Evolutionary conservation across 2,329 filamentous ascomycete genomes (phyloP).

Genomic region (Neopestalotiopsis clavispora): DNA sequence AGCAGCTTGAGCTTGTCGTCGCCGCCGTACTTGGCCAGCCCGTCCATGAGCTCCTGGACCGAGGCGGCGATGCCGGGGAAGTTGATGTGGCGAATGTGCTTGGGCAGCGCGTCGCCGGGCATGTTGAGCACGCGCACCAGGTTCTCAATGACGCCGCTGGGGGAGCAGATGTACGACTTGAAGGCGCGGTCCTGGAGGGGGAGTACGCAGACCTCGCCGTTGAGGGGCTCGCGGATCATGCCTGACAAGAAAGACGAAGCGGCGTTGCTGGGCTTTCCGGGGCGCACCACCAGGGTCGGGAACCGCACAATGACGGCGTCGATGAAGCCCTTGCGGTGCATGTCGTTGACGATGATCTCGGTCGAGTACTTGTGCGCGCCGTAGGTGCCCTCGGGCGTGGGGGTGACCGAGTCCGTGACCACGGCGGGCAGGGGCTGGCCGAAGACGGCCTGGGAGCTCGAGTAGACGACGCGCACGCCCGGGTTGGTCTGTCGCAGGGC

Average conservation of each 20-base stretch:
- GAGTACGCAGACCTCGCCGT: constrained; percentile 56
- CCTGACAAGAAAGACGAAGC: constrained; percentile 68
- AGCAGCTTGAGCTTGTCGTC: constrained; percentile 57
- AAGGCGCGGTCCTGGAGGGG: constrained; percentile 56
- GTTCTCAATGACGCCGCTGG: constrained; percentile 57
- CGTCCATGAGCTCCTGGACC: constrained; percentile 65
- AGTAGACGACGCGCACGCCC: constrained; percentile 63
- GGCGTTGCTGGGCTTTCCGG: constrained; percentile 63
- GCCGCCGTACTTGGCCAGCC: constrained; percentile 59
- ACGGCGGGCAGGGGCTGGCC: constrained; percentile 59
- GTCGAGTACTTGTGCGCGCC: constrained; percentile 68
- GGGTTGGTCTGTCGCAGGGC: constrained; percentile 53
- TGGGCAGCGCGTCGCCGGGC: constrained; percentile 45
- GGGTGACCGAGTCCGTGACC: constrained; percentile 55
- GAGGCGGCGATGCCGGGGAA: constrained; percentile 62
- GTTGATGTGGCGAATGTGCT: constrained; percentile 58
- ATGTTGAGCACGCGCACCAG: constrained; percentile 50
- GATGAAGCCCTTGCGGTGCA: constrained; percentile 62
- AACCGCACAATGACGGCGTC: constrained; percentile 63
- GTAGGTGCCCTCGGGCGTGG: constrained; percentile 67
- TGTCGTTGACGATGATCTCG: constrained; percentile 67
- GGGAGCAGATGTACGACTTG: constrained; percentile 59
- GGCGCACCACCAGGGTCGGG: constrained; percentile 65
- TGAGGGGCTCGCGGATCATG: constrained; percentile 68
- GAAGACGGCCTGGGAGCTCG: constrained; percentile 67